Evolutionary conservation across 345 rosid species (phyloP), one percentile per base, ranked within the genome.

Genomic region (Moricandia moricandioides): DNA sequence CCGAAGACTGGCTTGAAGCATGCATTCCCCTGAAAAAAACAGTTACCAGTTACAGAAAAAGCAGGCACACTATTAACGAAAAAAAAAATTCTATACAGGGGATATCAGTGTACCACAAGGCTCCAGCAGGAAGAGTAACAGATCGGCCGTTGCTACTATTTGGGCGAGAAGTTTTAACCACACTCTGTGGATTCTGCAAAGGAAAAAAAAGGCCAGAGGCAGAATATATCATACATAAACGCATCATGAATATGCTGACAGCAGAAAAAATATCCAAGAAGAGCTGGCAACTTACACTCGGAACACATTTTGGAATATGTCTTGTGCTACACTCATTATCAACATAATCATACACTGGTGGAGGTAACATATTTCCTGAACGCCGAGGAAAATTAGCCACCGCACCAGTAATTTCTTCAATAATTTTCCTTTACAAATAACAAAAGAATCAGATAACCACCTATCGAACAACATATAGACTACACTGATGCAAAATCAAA

Each of bases 61-160:
- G 58, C 17, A 65, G 40, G 33, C 21, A 56, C 55, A 16, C 18
- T 39, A 10, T 8, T 16, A n/a, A 47, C 52, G n/a, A 35, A 13
- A 43, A 3, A 34, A 62, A 3, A 12, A 14, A 8, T 5, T 45
- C 9, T 52, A 65, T 59, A 54, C 12, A 35, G 30, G 30, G 62
- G 55, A 65, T 31, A n/a, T 14, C 24, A 57, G 55, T 79, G 73
- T 88, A 94, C 98, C 97, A 94, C 74, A 97, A 83, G 11, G 97
- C 93, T 69, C 93, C 97, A 59, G 92, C 89, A 77, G 98, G 98
- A 64, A 94, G 96, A 47, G 84, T 81, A 40, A 81, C 65, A 35
- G 93, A 64, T 79, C 85, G 83, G 70, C 82, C 78, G 35, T 78
- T 56, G 80, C 84, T 86, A 78, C 88, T 91, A 83, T 86, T 83